Base-by-base conservation (phyloP, 768 basidiomycete species). In the Xanthoconium purpureum region DNA sequence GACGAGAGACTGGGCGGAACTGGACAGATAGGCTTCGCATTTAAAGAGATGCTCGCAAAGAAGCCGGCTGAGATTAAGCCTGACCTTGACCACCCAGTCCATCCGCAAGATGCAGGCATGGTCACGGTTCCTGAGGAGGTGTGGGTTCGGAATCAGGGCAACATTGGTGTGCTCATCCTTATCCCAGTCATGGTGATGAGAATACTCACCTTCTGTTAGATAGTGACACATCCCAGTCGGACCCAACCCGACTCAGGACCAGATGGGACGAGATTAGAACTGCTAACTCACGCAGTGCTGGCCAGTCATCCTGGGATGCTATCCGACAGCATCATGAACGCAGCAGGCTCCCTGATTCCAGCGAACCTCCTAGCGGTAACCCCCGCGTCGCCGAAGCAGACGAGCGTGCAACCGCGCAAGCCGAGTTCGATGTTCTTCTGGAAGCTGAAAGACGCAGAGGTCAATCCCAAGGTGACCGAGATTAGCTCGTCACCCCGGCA, bases 221-320 rank as follows among this genome's bases (percentile, higher is more conserved):
- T 50, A 56, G 28, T 40, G 47, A 47, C 18, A 12, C 38, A 20
- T 50, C 60, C n/a, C 55, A 35, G 17, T 44, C 61, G 29, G 54
- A 52, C 20, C 55, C 53, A n/a, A 35, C 45, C 24, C 52, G 32
- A 54, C 54, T 66, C 48, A 56, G 55, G 37, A 80, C 71, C 50
- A 80, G 75, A 57, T 90, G 88, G 88, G 85, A 87, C 35, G 79
- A 84, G 58, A 84, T 90, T 46, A 83, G 87, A 52, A 73, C 75
- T 43, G 79, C 74, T 33, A 85, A 85, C 56, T 73, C 72, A 15
- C 69, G 74, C 18, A 73, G 69, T 32, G 55, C 71, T 15, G 75
- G 68, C 39, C 68, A 66, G 5, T 88, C 88, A 18, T 76, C 85
- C 5, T 89, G 88, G 88, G 88, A 89, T 62, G 67, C 72, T 28